Conservation (phyloP, 306 rosid species). For the Gillenia trifoliata region DNA sequence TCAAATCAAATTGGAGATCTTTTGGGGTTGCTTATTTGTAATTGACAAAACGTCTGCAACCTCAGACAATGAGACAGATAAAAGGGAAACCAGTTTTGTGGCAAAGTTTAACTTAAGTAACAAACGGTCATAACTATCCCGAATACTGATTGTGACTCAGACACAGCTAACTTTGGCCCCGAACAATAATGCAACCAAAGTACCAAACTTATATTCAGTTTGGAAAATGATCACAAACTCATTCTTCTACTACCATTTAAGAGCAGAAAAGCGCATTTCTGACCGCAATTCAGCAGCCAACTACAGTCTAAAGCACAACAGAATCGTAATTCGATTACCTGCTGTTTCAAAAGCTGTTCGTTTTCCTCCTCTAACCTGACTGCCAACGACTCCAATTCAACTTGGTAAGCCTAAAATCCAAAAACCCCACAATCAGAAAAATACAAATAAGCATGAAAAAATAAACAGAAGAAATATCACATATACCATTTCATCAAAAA, state of each 20-base stretch:
- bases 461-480: neutral
- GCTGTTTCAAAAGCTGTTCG: conserved; percentile 66
- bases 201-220: neutral
- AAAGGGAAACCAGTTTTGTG: neutral
- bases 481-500: neutral
- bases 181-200: neutral
- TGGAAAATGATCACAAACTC: neutral
- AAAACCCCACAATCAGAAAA: neutral
- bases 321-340: conserved; percentile 39
- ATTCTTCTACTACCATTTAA: neutral
- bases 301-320: neutral
- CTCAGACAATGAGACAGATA: neutral
- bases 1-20: neutral
- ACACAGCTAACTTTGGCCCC: neutral
- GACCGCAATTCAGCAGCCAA: neutral
- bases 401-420: conserved; percentile 75
- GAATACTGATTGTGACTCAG: neutral
- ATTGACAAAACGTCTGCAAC: neutral
- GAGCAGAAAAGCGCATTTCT: neutral
- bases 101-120: neutral
- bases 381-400: conserved; percentile 74
- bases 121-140: neutral
- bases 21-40: neutral
- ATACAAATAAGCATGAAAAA: neutral
- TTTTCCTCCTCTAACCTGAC: conserved; percentile 79